These are phyloP conservation scores for Dryas octopetala DNA, from an alignment of 306 rosid species.

Conservation along the genomic window DNA sequence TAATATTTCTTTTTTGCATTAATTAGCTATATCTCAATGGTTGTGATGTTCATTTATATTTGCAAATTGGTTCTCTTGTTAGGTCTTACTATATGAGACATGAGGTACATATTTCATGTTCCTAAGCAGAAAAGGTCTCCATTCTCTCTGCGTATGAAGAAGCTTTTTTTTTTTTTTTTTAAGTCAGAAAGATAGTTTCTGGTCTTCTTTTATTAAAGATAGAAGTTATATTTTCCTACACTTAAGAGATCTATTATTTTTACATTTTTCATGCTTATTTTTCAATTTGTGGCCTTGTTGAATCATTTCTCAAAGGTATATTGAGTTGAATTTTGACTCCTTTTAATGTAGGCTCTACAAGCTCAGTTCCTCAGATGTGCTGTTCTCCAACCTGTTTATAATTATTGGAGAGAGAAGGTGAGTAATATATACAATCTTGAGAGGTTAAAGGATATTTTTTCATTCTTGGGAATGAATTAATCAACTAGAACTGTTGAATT, in stretches of 20 bases:
- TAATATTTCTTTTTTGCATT: neutral
- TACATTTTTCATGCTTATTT: neutral
- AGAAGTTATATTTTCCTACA: neutral
- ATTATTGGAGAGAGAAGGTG: slow-evolving; percentile 96
- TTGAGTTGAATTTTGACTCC: slow-evolving; percentile 6
- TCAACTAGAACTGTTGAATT: neutral
- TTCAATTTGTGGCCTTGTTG: neutral
- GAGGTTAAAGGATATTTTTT: neutral
- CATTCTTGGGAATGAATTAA: neutral
- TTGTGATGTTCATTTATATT: neutral
- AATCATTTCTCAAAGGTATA: slow-evolving; percentile 11
- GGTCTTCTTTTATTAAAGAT: neutral
- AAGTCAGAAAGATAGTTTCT: neutral
- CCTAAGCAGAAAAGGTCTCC: neutral
- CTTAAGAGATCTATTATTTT: neutral
- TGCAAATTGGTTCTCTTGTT: neutral
- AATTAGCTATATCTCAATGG: neutral
- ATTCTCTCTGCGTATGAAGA: neutral
- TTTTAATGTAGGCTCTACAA: slow-evolving; percentile 64
- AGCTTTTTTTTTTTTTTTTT: neutral
- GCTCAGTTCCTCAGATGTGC: slow-evolving; percentile 52
- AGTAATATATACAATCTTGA: neutral
- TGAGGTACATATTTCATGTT: neutral
- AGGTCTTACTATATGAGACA: slow-evolving; percentile 12
- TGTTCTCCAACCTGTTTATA: slow-evolving; percentile 57